phyloP scores from a whole-genome alignment of 2,329 filamentous ascomycete species.

The Sodiomyces alkalinus region DNA sequence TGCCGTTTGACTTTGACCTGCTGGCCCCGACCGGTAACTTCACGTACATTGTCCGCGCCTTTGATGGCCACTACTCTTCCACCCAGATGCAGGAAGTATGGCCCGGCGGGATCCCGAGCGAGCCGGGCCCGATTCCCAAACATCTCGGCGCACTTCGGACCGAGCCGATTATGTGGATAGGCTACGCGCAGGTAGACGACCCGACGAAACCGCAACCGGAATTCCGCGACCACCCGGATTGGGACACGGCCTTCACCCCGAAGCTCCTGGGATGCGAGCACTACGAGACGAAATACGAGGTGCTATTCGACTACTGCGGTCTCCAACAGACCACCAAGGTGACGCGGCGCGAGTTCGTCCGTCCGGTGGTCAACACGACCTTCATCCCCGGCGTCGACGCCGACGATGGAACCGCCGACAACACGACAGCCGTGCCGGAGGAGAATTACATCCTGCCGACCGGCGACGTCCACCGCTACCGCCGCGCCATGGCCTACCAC shows the following conservation, averaged over 20 bases:
- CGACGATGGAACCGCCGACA: slow-evolving; percentile 18
- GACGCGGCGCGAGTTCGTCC: slow-evolving; percentile 8
- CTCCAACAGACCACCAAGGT: slow-evolving; percentile 12
- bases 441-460: slow-evolving; percentile 13
- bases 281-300: slow-evolving; percentile 17
- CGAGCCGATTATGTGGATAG: slow-evolving; percentile 21
- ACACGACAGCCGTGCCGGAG: slow-evolving; percentile 13
- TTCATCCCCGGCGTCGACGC: slow-evolving; percentile 10
- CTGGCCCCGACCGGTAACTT: slow-evolving; percentile 14
- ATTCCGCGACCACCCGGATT: slow-evolving; percentile 10
- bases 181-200: slow-evolving; percentile 14
- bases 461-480: slow-evolving; percentile 12
- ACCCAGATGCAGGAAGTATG: slow-evolving; percentile 10
- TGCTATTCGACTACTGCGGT: slow-evolving; percentile 13
- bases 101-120: slow-evolving; percentile 13
- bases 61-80: slow-evolving; percentile 13
- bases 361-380: slow-evolving; percentile 15
- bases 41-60: slow-evolving; percentile 15
- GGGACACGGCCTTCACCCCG: slow-evolving; percentile 15
- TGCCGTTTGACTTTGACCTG: slow-evolving; percentile 13
- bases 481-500: slow-evolving; percentile 16
- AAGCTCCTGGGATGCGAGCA: slow-evolving; percentile 19
- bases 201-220: slow-evolving; percentile 8
- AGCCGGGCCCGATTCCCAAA: slow-evolving; percentile 9
- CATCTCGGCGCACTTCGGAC: slow-evolving; percentile 17